Conservation (phyloP, 352 stramenopile genomes). For the Blastocystis sp. region DNA sequence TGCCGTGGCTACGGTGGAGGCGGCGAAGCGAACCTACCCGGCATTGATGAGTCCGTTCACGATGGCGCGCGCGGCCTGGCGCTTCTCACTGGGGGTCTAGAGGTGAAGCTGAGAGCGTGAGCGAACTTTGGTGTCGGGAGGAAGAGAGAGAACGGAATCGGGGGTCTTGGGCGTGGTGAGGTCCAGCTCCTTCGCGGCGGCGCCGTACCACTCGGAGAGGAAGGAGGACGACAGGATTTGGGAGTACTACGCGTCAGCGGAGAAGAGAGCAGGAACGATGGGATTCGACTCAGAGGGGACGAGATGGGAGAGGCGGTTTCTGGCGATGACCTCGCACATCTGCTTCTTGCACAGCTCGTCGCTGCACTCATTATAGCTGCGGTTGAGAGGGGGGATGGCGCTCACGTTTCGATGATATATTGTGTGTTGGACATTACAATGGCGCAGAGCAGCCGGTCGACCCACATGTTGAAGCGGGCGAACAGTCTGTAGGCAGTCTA, state of each 20-base stretch:
- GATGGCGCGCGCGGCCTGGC: conserved; percentile 32
- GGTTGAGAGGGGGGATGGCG: not conserved
- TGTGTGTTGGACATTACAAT: conserved; percentile 61
- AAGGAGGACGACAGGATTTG: conserved; percentile 43
- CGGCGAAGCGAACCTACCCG: not conserved
- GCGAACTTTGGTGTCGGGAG: conserved; percentile 2
- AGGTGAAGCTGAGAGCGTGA: not conserved
- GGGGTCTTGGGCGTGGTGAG: conserved; percentile 11
- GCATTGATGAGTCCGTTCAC: conserved; percentile 56
- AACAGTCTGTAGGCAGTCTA: conserved; percentile 58
- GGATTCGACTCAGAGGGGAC: not conserved
- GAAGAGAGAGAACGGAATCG: conserved; percentile 28
- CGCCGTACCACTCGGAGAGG: conserved; percentile 55
- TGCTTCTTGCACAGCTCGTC: conserved; percentile 50
- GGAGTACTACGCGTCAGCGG: conserved; percentile 11
- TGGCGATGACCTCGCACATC: conserved; percentile 38
- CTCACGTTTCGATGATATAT: conserved; percentile 53
- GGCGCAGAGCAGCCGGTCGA: conserved; percentile 45
- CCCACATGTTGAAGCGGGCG: conserved; percentile 57
- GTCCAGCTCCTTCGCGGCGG: conserved; percentile 47
- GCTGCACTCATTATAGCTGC: conserved; percentile 36
- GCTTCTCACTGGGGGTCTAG: not conserved
- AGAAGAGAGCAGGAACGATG: not conserved
- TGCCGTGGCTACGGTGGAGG: conserved; percentile 13
- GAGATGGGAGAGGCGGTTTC: conserved; percentile 35